These are phyloP conservation scores for Agapanthus africanus DNA, from an alignment of 106 monocot genomes.

Conservation along the genomic window DNA sequence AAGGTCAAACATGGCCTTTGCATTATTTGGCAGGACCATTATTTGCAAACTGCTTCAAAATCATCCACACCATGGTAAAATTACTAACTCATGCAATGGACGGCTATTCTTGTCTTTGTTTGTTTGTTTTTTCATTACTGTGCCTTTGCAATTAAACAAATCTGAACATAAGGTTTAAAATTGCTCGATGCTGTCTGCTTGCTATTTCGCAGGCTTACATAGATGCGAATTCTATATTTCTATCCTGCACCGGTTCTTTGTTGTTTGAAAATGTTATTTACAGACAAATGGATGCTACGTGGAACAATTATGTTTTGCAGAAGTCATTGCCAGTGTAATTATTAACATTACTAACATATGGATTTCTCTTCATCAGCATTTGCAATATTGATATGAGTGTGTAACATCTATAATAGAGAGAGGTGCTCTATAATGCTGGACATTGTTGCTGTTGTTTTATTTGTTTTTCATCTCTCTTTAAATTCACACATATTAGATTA, in stretches of 20 bases:
- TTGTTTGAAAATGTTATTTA: neutral
- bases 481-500: too few species aligned
- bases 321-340: neutral
- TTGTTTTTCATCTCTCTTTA: too few species aligned
- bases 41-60: slow-evolving; percentile 37
- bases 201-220: neutral
- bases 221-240: neutral
- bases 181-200: neutral
- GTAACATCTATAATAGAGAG: too few species aligned
- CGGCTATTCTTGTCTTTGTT: neutral
- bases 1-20: slow-evolving; percentile 71
- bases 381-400: neutral
- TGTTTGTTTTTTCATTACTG: neutral
- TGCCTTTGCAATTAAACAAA: neutral
- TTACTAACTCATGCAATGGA: neutral
- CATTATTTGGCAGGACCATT: slow-evolving; percentile 61
- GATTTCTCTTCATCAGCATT: neutral
- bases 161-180: neutral
- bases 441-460: too few species aligned
- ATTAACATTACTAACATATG: neutral
- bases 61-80: slow-evolving; percentile 62
- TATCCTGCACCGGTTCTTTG: neutral
- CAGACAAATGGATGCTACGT: neutral
- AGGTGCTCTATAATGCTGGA: too few species aligned
- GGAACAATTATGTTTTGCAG: neutral